Percentiles rank a stretch among this genome's conserved stretches.
Evolutionary conservation across 306 rosid genomes (phyloP).

Genomic region (Sesbania bispinosa): DNA sequence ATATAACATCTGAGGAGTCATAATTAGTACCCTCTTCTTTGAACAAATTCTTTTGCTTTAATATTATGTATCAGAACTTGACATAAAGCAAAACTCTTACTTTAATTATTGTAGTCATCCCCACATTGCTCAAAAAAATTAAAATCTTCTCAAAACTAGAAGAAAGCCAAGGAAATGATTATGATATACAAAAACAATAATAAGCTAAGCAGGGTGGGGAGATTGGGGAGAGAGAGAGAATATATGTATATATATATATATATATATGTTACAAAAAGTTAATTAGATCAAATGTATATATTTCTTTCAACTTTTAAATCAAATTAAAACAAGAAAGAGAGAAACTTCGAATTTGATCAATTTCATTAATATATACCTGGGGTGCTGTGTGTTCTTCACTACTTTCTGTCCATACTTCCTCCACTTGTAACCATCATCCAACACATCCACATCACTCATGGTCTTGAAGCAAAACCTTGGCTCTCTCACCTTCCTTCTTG

Average conservation of each 20-base stretch:
- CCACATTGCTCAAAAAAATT: constrained; percentile 19
- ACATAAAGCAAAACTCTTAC: constrained; percentile 19
- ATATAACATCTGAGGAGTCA: too few relatives aligned
- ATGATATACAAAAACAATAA: constrained; percentile 28
- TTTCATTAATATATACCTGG: constrained; percentile 83
- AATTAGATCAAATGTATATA: background rate
- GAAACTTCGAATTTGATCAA: background rate
- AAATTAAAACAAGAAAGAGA: constrained; percentile 15
- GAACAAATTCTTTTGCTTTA: background rate
- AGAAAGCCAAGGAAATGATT: constrained; percentile 32
- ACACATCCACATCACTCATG: constrained; percentile 92
- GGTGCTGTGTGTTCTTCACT: constrained; percentile 97
- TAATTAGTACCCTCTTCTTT: background rate
- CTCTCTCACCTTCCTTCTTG: constrained; percentile 89
- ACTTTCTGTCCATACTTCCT: constrained; percentile 99
- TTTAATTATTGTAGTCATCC: constrained; percentile 25
- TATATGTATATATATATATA: too few relatives aligned
- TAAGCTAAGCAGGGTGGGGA: too few relatives aligned
- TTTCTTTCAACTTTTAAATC: constrained; percentile 14
- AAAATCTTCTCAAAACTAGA: constrained; percentile 17
- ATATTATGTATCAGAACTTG: background rate
- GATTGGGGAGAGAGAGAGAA: constrained; percentile 37
- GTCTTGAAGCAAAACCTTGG: constrained; percentile 99
- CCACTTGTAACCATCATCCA: constrained; percentile 99
- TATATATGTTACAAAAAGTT: background rate